Evolutionary conservation across 78 protist species (phyloP).

Genomic region (Speleostelium caveatum): DNA sequence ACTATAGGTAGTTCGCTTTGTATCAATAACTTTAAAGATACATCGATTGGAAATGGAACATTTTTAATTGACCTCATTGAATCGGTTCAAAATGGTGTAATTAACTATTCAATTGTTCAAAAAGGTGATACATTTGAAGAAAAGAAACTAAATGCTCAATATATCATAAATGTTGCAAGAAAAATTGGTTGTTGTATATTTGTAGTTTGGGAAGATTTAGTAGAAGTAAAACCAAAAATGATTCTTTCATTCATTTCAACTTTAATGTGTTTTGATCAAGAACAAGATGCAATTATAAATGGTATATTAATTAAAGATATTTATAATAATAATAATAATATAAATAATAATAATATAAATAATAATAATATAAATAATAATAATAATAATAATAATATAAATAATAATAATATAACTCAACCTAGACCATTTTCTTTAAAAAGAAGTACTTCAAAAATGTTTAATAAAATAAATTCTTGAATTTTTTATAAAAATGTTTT

Average conservation of each 20-base stretch:
- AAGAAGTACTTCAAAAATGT: too few species aligned
- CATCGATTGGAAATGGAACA: slow-evolving; percentile 64
- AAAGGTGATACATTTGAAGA: slow-evolving; percentile 79
- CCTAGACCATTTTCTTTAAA: too few species aligned
- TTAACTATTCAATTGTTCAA: slow-evolving; percentile 64
- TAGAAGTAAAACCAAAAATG: slow-evolving; percentile 90
- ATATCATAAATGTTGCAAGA: slow-evolving; percentile 84
- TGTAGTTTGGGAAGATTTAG: slow-evolving; percentile 87
- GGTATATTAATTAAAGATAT: too few species aligned
- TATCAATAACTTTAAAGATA: slow-evolving; percentile 81
- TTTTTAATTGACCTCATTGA: slow-evolving; percentile 82
- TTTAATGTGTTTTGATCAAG: slow-evolving; percentile 32
- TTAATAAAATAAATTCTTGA: too few species aligned
- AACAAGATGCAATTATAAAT: too few species aligned
- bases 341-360: too few species aligned
- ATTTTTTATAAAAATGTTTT: too few species aligned
- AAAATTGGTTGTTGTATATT: slow-evolving; percentile 85
- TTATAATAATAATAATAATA: too few species aligned
- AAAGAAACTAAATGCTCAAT: slow-evolving; percentile 81
- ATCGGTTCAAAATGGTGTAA: slow-evolving; percentile 55
- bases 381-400: too few species aligned
- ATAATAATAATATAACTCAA: too few species aligned
- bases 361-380: too few species aligned
- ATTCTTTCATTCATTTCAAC: slow-evolving; percentile 70
- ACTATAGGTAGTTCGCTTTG: slow-evolving; percentile 27